Base-by-base conservation (phyloP, 257 asterid species). In the Sherardia arvensis region DNA sequence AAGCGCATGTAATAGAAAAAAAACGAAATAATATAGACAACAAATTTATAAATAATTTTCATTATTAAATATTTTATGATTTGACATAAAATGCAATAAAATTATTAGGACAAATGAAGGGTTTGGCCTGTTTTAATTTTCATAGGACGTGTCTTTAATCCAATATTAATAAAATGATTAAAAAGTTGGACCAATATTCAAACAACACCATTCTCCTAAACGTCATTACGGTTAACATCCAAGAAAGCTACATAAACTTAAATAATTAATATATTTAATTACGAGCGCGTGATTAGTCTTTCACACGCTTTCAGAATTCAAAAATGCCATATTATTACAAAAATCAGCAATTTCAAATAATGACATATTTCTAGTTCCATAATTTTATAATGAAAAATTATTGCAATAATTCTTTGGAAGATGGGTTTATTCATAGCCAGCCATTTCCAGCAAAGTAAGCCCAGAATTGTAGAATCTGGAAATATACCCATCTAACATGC, bases 251-350 rank as follows among this genome's bases (percentile, higher is more conserved):
- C 51, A 43, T 17, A 43, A 43, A 30, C 3, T n/a, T 43, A 17
- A 0, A n/a, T n/a, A n/a, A n/a, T n/a, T n/a, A n/a, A n/a, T n/a
- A n/a, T 43, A 43, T 43, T 43, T 3, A 15, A 25, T 14, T 55
- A 26, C 12, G 21, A 28, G 15, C 2, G 20, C 47, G 26, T 55
- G 51, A 25, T 22, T 56, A 15, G 61, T 36, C 32, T 27, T 6
- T 21, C 40, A 58, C 62, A 58, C 62, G 62, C 21, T 58, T 47
- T 18, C 20, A 63, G 58, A n/a, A n/a, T n/a, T n/a, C n/a, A n/a
- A n/a, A n/a, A n/a, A n/a, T n/a, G n/a, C n/a, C n/a, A n/a, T n/a
- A n/a, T n/a, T n/a, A n/a, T n/a, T n/a, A n/a, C n/a, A n/a, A n/a
- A n/a, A 18, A 49, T n/a, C 10, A 29, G 47, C 26, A 65, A 20